These are phyloP conservation scores for Fusarium sp. DNA, from an alignment of 2,329 filamentous ascomycete genomes.

Conservation along the genomic window DNA sequence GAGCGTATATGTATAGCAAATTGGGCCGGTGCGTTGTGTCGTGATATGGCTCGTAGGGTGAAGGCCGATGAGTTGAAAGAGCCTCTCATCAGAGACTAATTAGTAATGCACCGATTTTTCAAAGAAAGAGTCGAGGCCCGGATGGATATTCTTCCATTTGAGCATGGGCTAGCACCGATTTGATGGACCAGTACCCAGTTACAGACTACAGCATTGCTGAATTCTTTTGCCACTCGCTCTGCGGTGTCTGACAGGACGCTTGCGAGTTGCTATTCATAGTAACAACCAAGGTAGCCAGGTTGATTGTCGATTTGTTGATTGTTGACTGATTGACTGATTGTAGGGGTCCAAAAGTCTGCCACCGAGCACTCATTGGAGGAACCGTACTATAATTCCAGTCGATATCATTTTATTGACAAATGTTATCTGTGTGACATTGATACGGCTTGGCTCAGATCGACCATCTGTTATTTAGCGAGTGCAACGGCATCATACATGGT, in stretches of 20 bases:
- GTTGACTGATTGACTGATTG: too few relatives aligned
- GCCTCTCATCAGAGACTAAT: neutral
- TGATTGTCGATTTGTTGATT: too few relatives aligned
- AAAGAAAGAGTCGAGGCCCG: too few relatives aligned
- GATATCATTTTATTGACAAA: neutral
- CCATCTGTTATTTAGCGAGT: neutral
- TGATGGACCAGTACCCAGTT: neutral
- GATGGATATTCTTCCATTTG: neutral
- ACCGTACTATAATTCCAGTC: neutral
- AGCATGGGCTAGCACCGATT: neutral
- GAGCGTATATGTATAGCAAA: neutral
- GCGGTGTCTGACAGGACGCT: constrained; percentile 29
- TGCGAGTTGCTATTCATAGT: constrained; percentile 32
- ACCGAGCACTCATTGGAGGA: neutral
- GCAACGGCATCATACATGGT: neutral
- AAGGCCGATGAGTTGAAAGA: neutral
- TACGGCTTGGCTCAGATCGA: neutral
- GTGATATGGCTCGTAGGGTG: neutral
- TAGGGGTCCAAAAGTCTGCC: neutral
- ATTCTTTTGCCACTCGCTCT: constrained; percentile 5
- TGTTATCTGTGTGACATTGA: neutral
- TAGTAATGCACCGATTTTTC: neutral
- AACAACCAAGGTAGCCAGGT: neutral
- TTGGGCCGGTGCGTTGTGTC: neutral
- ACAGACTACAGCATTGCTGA: neutral